Conservation (phyloP, 345 rosid genomes). For the Populus alba region DNA sequence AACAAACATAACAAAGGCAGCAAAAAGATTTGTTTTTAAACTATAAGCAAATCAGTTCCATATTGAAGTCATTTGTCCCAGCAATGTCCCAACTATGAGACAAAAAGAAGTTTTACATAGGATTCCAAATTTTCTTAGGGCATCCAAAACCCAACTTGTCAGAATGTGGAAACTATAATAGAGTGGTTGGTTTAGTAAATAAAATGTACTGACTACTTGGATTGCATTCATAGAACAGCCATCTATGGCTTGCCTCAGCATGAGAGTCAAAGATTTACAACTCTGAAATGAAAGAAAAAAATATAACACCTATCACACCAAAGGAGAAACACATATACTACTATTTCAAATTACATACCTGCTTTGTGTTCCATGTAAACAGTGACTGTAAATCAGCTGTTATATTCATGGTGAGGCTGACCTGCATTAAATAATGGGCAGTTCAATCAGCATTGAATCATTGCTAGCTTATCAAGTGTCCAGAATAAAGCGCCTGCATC, state of each 20-base stretch:
- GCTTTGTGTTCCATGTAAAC: slow-evolving; percentile 98
- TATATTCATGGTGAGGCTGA: slow-evolving; percentile 84
- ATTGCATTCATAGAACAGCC: not conserved
- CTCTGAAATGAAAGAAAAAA: not conserved
- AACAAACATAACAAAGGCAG: not conserved
- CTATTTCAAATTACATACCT: slow-evolving; percentile 44
- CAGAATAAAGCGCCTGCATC: not conserved
- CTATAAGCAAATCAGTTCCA: not conserved
- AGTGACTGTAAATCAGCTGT: slow-evolving; percentile 79
- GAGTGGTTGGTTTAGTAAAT: not conserved
- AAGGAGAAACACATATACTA: not conserved
- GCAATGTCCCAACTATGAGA: not conserved
- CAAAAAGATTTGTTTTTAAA: not conserved
- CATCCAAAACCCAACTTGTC: not conserved
- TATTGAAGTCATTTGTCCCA: not conserved
- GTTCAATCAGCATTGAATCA: not conserved
- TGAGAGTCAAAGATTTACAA: not conserved
- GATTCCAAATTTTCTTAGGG: slow-evolving; percentile 1
- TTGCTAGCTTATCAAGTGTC: not conserved
- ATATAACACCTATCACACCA: not conserved
- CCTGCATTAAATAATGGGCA: slow-evolving; percentile 42
- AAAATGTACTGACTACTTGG: not conserved
- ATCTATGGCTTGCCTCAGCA: not conserved
- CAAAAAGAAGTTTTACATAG: not conserved
- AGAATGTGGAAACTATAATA: not conserved